phyloP scores from a whole-genome alignment of 257 asterid genomes.

The Ajuga chamaepitys region DNA sequence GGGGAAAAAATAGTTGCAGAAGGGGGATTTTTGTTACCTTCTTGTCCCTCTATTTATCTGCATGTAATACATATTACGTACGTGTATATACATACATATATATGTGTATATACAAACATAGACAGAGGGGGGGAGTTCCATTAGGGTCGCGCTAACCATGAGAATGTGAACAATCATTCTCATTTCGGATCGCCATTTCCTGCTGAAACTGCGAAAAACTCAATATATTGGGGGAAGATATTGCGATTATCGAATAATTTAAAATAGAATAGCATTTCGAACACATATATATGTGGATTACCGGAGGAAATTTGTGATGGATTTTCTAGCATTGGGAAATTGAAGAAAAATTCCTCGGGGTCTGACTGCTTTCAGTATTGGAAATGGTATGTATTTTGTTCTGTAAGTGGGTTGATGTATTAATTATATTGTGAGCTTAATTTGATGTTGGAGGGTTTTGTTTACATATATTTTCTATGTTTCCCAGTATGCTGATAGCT shows the following conservation, averaged over 20 bases:
- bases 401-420: background rate
- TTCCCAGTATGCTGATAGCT: background rate
- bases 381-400: constrained; percentile 23
- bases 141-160: constrained; percentile 5
- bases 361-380: constrained; percentile 24
- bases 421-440: background rate
- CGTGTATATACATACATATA: background rate
- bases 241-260: background rate
- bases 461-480: background rate
- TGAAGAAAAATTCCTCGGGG: constrained; percentile 20
- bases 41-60: constrained; percentile 21
- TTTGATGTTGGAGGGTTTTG: background rate
- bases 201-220: background rate
- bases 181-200: background rate
- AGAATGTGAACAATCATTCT: constrained; percentile 11
- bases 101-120: background rate
- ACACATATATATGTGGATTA: background rate
- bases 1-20: constrained; percentile 10
- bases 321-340: constrained; percentile 20
- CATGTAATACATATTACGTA: constrained; percentile 21
- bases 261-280: background rate
- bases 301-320: constrained; percentile 14
- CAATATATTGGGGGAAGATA: background rate
- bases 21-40: constrained; percentile 27
- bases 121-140: constrained; percentile 17